These are phyloP conservation scores for Trichoderma polysporum DNA, from an alignment of 2,329 filamentous ascomycete species.

Conservation along the genomic window DNA sequence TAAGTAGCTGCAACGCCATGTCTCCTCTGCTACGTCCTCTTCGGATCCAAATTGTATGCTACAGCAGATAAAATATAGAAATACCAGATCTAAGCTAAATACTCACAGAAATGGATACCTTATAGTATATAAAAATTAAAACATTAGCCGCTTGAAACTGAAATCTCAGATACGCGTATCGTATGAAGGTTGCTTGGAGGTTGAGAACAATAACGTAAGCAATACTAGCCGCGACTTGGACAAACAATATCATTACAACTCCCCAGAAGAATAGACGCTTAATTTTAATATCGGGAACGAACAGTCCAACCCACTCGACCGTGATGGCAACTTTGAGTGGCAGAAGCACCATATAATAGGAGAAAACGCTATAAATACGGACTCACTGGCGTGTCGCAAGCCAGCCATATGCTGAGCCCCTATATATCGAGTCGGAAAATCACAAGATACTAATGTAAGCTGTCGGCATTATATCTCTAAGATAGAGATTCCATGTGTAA, in stretches of 20 bases:
- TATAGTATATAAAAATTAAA: neutral
- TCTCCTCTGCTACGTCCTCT: neutral
- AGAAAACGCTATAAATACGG: neutral
- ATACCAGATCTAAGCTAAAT: neutral
- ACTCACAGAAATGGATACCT: neutral
- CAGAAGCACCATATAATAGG: neutral
- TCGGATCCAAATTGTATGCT: conserved; percentile 1
- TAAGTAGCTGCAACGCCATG: conserved; percentile 2
- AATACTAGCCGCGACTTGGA: neutral
- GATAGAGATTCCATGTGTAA: too few relatives aligned
- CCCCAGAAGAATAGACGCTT: neutral
- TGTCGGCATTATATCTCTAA: too few relatives aligned
- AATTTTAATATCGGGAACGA: neutral
- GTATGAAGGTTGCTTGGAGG: neutral
- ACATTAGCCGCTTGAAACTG: neutral
- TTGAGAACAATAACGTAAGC: neutral
- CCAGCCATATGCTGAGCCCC: neutral
- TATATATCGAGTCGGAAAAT: neutral
- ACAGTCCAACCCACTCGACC: neutral
- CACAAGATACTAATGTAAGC: too few relatives aligned
- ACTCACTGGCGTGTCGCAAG: neutral
- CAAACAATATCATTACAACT: neutral
- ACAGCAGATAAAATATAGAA: neutral
- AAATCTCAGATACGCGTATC: conserved; percentile 8
- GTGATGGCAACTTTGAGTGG: neutral